Conservation (phyloP, 1,284 basidiomycete genomes). For the Leccinum solheimii region DNA sequence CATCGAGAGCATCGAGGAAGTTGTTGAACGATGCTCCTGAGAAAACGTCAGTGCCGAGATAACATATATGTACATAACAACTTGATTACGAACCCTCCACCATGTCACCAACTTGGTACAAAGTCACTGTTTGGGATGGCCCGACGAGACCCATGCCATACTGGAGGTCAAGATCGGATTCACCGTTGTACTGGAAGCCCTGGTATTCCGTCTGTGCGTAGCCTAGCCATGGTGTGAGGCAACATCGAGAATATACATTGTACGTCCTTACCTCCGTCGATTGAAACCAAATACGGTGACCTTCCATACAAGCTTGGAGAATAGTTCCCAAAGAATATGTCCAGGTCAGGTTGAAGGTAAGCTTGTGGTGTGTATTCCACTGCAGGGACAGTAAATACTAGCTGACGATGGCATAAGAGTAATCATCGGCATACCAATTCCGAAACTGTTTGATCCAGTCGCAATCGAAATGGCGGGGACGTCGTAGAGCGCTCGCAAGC, state of each 20-base stretch:
- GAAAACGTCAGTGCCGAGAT: neutral
- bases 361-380: slow-evolving; percentile 33
- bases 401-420: neutral
- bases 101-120: slow-evolving; percentile 48
- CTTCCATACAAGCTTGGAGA: slow-evolving; percentile 17
- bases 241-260: no score
- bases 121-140: slow-evolving; percentile 38
- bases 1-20: slow-evolving; percentile 50
- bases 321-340: slow-evolving; percentile 44
- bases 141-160: slow-evolving; percentile 48
- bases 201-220: slow-evolving; percentile 37
- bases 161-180: slow-evolving; percentile 53
- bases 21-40: slow-evolving; percentile 49
- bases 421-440: slow-evolving; percentile 26
- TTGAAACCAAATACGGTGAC: slow-evolving; percentile 26
- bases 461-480: slow-evolving; percentile 30
- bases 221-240: slow-evolving; percentile 25
- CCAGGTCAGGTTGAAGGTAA: slow-evolving; percentile 45
- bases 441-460: slow-evolving; percentile 36
- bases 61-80: neutral
- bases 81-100: slow-evolving; percentile 34
- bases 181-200: slow-evolving; percentile 44
- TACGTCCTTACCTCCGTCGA: slow-evolving; percentile 29
- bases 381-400: slow-evolving; percentile 10
- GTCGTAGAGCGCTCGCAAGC: slow-evolving; percentile 39